Evolutionary conservation across 176 grass and related monocot species (phyloP), one percentile per base, ranked within the genome.

Genomic region (Aegilops bicornis): DNA sequence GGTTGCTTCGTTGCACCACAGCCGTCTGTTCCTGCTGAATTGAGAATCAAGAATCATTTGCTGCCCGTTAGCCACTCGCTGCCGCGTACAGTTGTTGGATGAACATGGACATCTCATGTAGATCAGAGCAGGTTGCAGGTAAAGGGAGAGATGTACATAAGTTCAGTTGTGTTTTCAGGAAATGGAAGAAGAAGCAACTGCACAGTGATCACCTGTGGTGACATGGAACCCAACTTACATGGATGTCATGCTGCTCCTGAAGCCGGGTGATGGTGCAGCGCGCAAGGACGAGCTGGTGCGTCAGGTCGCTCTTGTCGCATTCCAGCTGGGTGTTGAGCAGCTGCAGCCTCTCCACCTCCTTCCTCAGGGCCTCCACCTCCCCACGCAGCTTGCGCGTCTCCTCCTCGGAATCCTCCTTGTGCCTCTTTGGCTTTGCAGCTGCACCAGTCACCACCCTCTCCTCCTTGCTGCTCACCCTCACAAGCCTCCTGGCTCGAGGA

Each of bases 301-400:
- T 69, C 60, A 91, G 69, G 58, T 58, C 73, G 73, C 77, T 85
- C 35, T 86, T 91, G 36, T 87, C 35, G n/a, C 40, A 35, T 40
- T 88, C 64, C 56, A 91, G 83, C 37, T 92, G 80, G 42, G 56
- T 72, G 69, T 95, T 90, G 54, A 86, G n/a, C 23, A 50, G 85
- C 76, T 79, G 90, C 71, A 95, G 85, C 77, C 84, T 86, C 83
- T 92, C 76, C 83, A 95, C 30, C 90, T 92, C 82, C 59, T 37
- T 69, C 62, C 40, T 80, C 37, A 95, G 71, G 33, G 54, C 69
- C 47, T 85, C 64, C 54, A 82, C 86, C 83, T 95, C 90, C 50
- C 13, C 67, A 24, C 74, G 84, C 69, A 91, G 72, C 25, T 77
- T 71, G 24, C 42, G 82, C 61, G 54, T 68, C 87, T 87, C 73